These are phyloP conservation scores for Lagenidium giganteum DNA, from an alignment of 352 stramenopile genomes.

Conservation along the genomic window DNA sequence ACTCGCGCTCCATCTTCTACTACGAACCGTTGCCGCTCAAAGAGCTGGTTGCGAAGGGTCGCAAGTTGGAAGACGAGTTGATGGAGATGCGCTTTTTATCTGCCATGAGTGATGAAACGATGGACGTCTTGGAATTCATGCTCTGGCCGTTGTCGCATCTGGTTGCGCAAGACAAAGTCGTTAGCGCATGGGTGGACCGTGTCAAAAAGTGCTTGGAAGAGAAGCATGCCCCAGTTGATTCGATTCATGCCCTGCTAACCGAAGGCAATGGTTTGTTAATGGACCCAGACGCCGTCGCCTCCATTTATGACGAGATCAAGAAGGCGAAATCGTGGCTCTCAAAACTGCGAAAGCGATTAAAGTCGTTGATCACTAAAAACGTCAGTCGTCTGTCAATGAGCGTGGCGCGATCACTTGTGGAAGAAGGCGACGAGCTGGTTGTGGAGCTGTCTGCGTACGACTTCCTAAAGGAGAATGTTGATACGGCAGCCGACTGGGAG, in stretches of 20 bases:
- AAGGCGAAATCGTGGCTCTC: slow-evolving; percentile 57
- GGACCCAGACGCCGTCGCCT: slow-evolving; percentile 49
- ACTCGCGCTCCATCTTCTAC: slow-evolving; percentile 55
- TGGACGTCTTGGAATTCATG: slow-evolving; percentile 39
- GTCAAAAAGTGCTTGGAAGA: slow-evolving; percentile 36
- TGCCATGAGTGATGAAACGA: too few species aligned
- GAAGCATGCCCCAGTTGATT: slow-evolving; percentile 30
- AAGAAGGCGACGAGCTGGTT: slow-evolving; percentile 58
- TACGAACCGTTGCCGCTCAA: slow-evolving; percentile 45
- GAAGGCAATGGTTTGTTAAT: slow-evolving; percentile 43
- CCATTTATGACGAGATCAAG: slow-evolving; percentile 63
- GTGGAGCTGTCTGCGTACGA: slow-evolving; percentile 54
- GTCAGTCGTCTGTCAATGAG: slow-evolving; percentile 40
- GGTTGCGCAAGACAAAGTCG: slow-evolving; percentile 41
- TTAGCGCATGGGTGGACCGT: slow-evolving; percentile 44
- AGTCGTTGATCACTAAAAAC: slow-evolving; percentile 43
- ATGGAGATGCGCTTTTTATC: slow-evolving; percentile 17
- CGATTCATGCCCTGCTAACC: slow-evolving; percentile 37
- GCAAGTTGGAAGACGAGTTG: slow-evolving; percentile 23
- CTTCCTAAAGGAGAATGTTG: slow-evolving; percentile 59
- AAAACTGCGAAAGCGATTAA: slow-evolving; percentile 71
- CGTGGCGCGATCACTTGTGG: slow-evolving; percentile 42
- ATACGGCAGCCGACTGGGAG: slow-evolving; percentile 63
- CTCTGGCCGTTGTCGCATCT: slow-evolving; percentile 59
- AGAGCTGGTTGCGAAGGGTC: slow-evolving; percentile 38